These are phyloP conservation scores for Vitis cinerea DNA, from an alignment of 164 flowering plant genomes.

Conservation along the genomic window DNA sequence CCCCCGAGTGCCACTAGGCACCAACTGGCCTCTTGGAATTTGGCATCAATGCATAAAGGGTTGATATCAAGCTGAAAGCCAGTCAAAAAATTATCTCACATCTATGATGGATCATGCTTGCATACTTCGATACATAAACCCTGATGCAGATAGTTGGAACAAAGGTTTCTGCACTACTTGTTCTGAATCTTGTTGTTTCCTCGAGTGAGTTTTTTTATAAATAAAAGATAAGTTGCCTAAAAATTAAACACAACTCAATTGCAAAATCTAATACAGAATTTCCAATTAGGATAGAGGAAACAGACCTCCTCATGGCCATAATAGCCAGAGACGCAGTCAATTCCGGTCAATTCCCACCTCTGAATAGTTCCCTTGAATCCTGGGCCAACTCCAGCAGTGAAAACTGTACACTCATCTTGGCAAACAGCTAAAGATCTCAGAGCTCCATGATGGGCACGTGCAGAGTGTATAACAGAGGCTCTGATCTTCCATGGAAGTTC, in stretches of 20 bases:
- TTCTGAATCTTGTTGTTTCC: too few relatives aligned
- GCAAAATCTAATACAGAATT: not conserved
- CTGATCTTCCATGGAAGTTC: slow-evolving; percentile 94
- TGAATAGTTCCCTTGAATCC: slow-evolving; percentile 95
- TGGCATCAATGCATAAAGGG: too few relatives aligned
- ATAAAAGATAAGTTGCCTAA: not conserved
- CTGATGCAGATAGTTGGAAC: too few relatives aligned
- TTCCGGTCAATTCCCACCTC: slow-evolving; percentile 79
- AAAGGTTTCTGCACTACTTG: too few relatives aligned
- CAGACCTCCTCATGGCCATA: slow-evolving; percentile 97
- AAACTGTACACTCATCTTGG: slow-evolving; percentile 76
- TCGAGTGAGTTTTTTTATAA: too few relatives aligned
- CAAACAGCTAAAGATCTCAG: slow-evolving; percentile 75
- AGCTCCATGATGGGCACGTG: slow-evolving; percentile 89
- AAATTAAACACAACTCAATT: too few relatives aligned
- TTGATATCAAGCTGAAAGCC: too few relatives aligned
- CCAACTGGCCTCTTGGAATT: too few relatives aligned
- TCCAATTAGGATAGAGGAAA: slow-evolving; percentile 14
- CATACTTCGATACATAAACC: too few relatives aligned
- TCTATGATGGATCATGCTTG: too few relatives aligned
- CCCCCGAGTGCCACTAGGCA: too few relatives aligned
- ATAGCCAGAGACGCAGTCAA: slow-evolving; percentile 73
- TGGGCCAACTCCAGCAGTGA: slow-evolving; percentile 91
- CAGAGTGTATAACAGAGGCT: slow-evolving; percentile 74
- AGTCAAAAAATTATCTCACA: too few relatives aligned